These are phyloP conservation scores for Vachellia collinsii DNA, from an alignment of 306 rosid species.

Conservation along the genomic window DNA sequence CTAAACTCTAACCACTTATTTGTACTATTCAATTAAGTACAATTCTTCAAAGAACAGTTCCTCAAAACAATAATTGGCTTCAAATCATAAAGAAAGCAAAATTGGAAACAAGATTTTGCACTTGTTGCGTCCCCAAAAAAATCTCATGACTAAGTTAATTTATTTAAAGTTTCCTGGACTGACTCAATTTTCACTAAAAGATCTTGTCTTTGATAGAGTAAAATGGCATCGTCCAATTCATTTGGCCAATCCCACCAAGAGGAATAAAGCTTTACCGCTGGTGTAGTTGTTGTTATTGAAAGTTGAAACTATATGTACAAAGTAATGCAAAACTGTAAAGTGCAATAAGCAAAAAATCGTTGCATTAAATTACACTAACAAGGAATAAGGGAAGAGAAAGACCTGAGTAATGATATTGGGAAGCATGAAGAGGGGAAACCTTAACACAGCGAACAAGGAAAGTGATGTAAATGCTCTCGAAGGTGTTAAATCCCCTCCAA, in stretches of 20 bases:
- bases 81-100: neutral
- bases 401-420: constrained; percentile 98
- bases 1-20: neutral
- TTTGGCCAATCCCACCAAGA: too few species aligned
- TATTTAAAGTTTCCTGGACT: neutral
- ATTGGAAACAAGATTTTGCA: neutral
- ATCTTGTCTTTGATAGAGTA: too few species aligned
- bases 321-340: neutral
- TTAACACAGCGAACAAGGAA: constrained; percentile 93
- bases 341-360: neutral
- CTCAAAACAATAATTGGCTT: neutral
- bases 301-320: neutral
- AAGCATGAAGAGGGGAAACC: constrained; percentile 97
- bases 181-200: neutral
- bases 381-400: constrained; percentile 23
- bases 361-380: neutral
- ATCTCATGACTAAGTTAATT: neutral
- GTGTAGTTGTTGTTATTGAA: too few species aligned
- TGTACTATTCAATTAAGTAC: neutral
- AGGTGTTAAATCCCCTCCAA: constrained; percentile 94
- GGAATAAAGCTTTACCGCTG: too few species aligned
- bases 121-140: too few species aligned
- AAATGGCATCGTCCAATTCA: too few species aligned
- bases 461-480: constrained; percentile 95
- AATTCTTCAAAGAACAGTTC: neutral